Percentiles rank a stretch among this genome's conserved stretches.
Conservation (phyloP, 352 stramenopile genomes). For the Aphanomyces astaci region DNA sequence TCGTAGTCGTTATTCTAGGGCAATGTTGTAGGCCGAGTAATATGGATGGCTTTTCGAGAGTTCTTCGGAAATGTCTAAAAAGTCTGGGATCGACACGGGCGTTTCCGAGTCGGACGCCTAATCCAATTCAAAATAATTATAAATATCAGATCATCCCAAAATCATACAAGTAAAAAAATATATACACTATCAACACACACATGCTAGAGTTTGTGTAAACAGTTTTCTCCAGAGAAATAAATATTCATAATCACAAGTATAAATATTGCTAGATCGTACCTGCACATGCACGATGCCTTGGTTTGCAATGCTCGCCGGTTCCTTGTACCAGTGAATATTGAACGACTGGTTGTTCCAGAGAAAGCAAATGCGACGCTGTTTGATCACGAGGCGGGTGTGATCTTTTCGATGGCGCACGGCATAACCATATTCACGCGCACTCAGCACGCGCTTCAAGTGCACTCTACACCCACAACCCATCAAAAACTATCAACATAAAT, state of each 20-base stretch:
- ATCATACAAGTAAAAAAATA: too few species aligned
- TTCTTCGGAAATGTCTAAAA: conserved; percentile 65
- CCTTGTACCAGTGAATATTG: conserved; percentile 83
- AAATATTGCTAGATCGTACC: conserved; percentile 24
- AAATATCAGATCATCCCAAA: too few species aligned
- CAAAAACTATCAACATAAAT: too few species aligned
- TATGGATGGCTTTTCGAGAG: conserved; percentile 44
- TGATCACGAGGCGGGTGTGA: conserved; percentile 64
- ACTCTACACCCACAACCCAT: too few species aligned
- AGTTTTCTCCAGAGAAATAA: too few species aligned
- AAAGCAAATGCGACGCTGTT: conserved; percentile 83
- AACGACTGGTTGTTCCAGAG: conserved; percentile 82
- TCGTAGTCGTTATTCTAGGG: conserved; percentile 42
- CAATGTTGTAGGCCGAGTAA: conserved; percentile 79
- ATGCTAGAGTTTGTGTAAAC: too few species aligned
- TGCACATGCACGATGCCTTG: conserved; percentile 72
- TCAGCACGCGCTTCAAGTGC: conserved; percentile 77
- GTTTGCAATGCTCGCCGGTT: conserved; percentile 46
- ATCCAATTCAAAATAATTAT: too few species aligned
- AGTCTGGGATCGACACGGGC: conserved; percentile 55
- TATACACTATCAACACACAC: too few species aligned
- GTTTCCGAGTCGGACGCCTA: conserved; percentile 28
- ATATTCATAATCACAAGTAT: too few species aligned
- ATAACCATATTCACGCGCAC: conserved; percentile 75
- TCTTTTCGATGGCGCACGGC: conserved; percentile 69